Conservation (phyloP, 371 early-diverging fungal genomes). For the Mucor indicus region DNA sequence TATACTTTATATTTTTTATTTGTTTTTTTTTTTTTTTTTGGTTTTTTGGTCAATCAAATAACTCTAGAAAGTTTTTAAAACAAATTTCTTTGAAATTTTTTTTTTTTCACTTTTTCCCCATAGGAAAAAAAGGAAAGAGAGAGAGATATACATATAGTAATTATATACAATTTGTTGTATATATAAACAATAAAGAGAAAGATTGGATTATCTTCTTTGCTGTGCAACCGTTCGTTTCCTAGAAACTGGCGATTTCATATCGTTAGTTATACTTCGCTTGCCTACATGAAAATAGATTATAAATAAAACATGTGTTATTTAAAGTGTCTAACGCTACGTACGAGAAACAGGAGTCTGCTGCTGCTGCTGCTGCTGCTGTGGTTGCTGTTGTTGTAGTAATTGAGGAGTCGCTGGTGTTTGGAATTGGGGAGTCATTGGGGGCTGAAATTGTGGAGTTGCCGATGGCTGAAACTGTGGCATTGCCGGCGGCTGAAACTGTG, state of each 20-base stretch:
- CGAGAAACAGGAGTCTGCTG: constrained; percentile 1
- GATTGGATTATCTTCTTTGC: background rate
- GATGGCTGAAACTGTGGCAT: background rate
- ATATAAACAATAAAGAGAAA: background rate
- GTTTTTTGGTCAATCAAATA: too few relatives aligned
- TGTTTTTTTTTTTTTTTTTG: too few relatives aligned
- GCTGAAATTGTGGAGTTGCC: background rate
- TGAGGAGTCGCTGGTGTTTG: constrained; percentile 3
- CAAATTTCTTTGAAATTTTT: too few relatives aligned
- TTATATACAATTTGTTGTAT: too few relatives aligned
- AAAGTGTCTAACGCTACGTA: background rate
- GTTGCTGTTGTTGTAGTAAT: constrained; percentile 3
- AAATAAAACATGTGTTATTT: background rate
- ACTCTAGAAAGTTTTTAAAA: too few relatives aligned
- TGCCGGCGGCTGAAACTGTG: background rate
- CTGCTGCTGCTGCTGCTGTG: constrained; percentile 13
- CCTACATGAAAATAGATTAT: too few relatives aligned
- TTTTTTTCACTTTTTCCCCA: too few relatives aligned
- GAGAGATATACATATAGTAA: too few relatives aligned
- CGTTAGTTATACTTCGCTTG: too few relatives aligned
- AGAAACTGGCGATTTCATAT: background rate
- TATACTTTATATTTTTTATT: too few relatives aligned
- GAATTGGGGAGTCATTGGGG: background rate
- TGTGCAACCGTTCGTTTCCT: background rate
- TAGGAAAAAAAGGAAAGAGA: too few relatives aligned